Evolutionary conservation across 345 rosid species (phyloP).

Genomic region (Salix suchowensis): DNA sequence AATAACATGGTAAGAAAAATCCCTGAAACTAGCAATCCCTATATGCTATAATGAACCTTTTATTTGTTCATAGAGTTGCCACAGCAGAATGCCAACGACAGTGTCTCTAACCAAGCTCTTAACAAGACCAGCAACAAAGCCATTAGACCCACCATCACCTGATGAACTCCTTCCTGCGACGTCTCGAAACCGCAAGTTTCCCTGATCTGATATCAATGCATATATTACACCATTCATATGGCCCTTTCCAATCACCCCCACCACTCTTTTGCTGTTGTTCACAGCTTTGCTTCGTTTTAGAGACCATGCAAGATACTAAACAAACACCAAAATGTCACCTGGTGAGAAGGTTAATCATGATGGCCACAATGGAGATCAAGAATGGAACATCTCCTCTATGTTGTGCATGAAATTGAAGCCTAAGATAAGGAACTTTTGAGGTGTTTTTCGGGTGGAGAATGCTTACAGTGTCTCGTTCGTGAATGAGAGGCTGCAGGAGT

Average conservation of each 20-base stretch:
- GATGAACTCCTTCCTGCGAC: slow-evolving; percentile 52
- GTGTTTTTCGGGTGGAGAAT: neutral
- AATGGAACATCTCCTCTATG: neutral
- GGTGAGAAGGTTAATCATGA: neutral
- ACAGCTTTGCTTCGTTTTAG: slow-evolving; percentile 88
- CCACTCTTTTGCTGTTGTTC: slow-evolving; percentile 65
- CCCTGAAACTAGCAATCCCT: no score
- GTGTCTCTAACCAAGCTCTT: slow-evolving; percentile 50
- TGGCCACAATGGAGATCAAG: neutral
- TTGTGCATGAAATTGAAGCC: neutral
- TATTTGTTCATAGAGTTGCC: slow-evolving; percentile 47
- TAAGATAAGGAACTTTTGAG: neutral
- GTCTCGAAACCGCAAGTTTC: slow-evolving; percentile 67
- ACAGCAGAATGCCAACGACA: slow-evolving; percentile 38
- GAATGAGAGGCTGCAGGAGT: slow-evolving; percentile 64
- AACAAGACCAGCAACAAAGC: slow-evolving; percentile 31
- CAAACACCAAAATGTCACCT: neutral
- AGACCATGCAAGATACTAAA: slow-evolving; percentile 86
- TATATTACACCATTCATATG: slow-evolving; percentile 86
- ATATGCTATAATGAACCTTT: slow-evolving; percentile 11
- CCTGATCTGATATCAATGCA: slow-evolving; percentile 64
- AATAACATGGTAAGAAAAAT: no score
- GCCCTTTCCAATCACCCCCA: slow-evolving; percentile 77
- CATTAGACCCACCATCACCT: slow-evolving; percentile 21
- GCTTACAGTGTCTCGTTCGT: slow-evolving; percentile 82